Evolutionary conservation across 1,139 yeast genomes (phyloP), one percentile per base, ranked within the genome.

Genomic region (Kodamaea fungicola): DNA sequence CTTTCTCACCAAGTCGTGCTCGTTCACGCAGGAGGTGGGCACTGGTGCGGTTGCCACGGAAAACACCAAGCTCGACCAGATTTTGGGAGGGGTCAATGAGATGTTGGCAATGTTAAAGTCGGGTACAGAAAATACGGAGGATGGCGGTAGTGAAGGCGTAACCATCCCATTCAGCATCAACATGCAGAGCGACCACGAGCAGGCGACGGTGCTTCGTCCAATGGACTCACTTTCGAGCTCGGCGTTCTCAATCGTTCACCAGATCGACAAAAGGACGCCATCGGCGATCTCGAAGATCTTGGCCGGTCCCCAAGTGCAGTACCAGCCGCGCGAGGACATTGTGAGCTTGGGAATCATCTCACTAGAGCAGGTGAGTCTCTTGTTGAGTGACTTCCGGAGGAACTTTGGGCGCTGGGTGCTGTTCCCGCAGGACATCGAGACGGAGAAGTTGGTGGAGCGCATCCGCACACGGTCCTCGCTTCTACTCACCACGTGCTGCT

Each of bases 341-440:
- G 66, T 81, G 2, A 49, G 69, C 1, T 48, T 71, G 28, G 77
- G 78, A 2, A 62, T 83, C 6, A 49, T 85, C n/a, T 55, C 78
- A 0, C 56, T 68, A 33, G 57, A 58, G 3, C 80, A 81, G 47
- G 76, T 77, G 0, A 50, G 70, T 7, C 69, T 67, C 25, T 57
- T 84, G 29, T 59, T 85, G 46, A 68, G 70, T 37, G 76, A 74
- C 38, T 85, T 85, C 52, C 63, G 85, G 34, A 74, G 79, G 40
- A 73, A 83, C 50, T 84, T 81, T 51, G 88, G 89, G 7, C 65
- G 86, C 29, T 85, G 95, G 95, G 81, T 83, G 3, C 80, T 86
- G 41, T 78, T 85, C 38, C 89, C 92, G 0, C 71, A 74, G 31
- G 64, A 64, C 19, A 55, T 76, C 28, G 60, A 79, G 2, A 71